Evolutionary conservation across 2,329 filamentous ascomycete species (phyloP), one percentile per base, ranked within the genome.

Genomic region (Ramularia endophylla): DNA sequence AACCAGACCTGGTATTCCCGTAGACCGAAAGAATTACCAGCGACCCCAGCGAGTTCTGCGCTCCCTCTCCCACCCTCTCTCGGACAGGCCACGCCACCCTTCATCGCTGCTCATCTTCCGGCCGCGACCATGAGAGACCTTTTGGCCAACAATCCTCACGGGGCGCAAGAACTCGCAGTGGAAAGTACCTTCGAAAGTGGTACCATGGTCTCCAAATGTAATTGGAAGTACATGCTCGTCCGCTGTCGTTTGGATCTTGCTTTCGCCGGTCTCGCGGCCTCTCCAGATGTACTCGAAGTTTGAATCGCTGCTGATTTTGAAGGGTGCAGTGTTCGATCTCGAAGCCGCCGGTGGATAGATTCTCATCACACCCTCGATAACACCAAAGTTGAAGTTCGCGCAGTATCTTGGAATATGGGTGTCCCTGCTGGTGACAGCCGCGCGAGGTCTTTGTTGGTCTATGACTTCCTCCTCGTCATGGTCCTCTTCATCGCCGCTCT

Each of bases 261-360:
- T 15, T 32, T 46, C 46, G 6, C 43, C 46, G 5, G 43, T 43
- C 36, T 49, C 46, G 2, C 46, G 43, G 18, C 46, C 40, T 9
- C 46, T 33, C 32, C 40, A 46, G 7, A 43, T 27, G 30, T 46
- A 46, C 4, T 40, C 19, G 20, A 46, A 42, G 13, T n/a, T 16
- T 2, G 36, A 28, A 25, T 33, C 34, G 7, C 28, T 17, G 8
- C 27, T 39, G 33, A 40, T 29, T 9, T 27, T 34, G 43, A 35
- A 40, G 8, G 27, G 19, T 12, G 22, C 27, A 18, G 27, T 31
- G 5, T 33, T 20, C 18, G 27, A n/a, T 19, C 19, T 27, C 5
- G 38, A 12, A 6, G 18, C 2, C 5, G 27, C 17, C 7, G 15
- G 29, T 4, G 43, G 43, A 16, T 33, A 39, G n/a, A 46, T 39